Evolutionary conservation across 1,284 basidiomycete species (phyloP), one percentile per base, ranked within the genome.

Genomic region (Cerrena zonata): DNA sequence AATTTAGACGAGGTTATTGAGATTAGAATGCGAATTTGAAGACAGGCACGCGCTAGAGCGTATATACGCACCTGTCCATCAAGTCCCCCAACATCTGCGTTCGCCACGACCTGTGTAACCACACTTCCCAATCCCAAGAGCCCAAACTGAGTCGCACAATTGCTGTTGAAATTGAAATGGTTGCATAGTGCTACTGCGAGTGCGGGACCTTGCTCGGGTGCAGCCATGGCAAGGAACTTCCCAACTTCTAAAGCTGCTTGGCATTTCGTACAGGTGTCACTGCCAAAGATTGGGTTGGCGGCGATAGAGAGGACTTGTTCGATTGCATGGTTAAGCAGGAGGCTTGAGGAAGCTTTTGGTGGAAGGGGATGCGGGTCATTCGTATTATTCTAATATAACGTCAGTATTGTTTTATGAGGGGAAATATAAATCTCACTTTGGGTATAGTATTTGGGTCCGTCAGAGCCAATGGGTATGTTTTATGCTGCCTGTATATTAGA

Each of bases 281-380:
- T 65, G 25, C 65, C 68, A 50, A 84, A 83, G 45, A 70, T 60
- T 2, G 81, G 69, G 57, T 73, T 84, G 13, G 60, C 54, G 27
- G 71, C 61, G 49, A 87, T 79, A 7, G 76, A 76, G 49, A 74
- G 58, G 53, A 86, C 70, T 58, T 85, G 82, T 10, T 66, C 60
- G 26, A 80, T 63, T 2, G 84, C 83, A 49, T 75, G 70, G 27
- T 70, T 60, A 45, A 80, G 68, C 24, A 86, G 61, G 27, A 59
- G 56, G 2, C 69, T 64, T 23, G 74, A 59, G 42, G 76, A 67
- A 11, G 79, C 76, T 43, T 65, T 70, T 1, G 75, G 75, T 3
- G 87, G 87, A 27, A 89, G 72, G 13, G 77, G 76, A 53, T 82
- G 81, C 0, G 83, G 84, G 61, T 89, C 85, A 18, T 62, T 64